Evolutionary conservation across 352 stramenopile species (phyloP), one percentile per base, ranked within the genome.

Genomic region (Nothophytophthora sp.): DNA sequence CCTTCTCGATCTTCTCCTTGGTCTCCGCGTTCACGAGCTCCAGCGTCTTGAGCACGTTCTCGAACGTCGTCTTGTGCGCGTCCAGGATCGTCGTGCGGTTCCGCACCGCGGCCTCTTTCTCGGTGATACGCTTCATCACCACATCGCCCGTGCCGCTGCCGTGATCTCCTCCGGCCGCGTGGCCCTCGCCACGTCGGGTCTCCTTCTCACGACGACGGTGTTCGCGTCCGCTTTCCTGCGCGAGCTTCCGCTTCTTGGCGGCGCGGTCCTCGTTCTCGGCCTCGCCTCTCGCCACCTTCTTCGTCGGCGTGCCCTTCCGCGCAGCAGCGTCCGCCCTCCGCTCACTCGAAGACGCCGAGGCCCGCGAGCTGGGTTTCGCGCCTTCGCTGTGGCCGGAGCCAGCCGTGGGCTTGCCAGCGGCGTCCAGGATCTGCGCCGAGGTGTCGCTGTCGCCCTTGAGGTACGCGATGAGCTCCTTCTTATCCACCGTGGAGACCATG

Each of bases 1-100:
- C 81, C 60, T 91, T 92, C 42, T 93, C 81, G 44, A 92, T 91
- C 53, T 90, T 89, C 60, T 95, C 85, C 46, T 92, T 93, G 8
- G 78, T 87, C 63, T 95, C 85, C 2, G 81, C 83, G 47, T 93
- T 90, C 36, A 91, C 74, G 15, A 81, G 43, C 48, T 95, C 85
- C 10, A 93, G 73, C 32, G 74, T 81, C 69, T 91, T 90, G 36
- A 90, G 55, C 32, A 93, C 77, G 30, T 77, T 84, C 37, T 95
- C 81, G 59, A 95, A 95, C 49, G 73, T 89, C 56, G 83, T 92
- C 59, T 87, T 91, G 42, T 68, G 63, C 1, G 85, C 81, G 28
- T 88, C 84, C 52, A 95, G 57, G 53, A 95, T 73, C 5, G 61
- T 90, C 30, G 82, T 92, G 28, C 85, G 63, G 35, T 71, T 90